Conservation (phyloP, 23 red algal genomes). For the Pyropia haitanensis region DNA sequence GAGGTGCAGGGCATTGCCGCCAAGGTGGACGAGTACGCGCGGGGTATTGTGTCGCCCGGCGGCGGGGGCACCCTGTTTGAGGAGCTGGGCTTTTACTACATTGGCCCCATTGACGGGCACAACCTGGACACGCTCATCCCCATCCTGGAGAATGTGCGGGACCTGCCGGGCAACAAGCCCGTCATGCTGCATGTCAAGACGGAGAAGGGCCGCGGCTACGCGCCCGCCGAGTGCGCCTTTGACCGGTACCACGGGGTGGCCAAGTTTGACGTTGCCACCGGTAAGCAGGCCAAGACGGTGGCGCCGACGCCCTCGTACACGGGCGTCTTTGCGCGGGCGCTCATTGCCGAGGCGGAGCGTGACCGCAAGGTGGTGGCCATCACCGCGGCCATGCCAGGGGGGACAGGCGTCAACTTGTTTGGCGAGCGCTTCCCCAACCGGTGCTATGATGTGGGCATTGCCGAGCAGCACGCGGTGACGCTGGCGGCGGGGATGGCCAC, state of each 20-base stretch:
- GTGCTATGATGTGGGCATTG: constrained; percentile 96
- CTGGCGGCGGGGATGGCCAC: constrained; percentile 86
- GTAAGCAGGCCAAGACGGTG: constrained; percentile 60
- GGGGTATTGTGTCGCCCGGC: constrained; percentile 61
- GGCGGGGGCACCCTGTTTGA: constrained; percentile 80
- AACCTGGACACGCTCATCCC: constrained; percentile 66
- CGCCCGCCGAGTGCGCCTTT: constrained; percentile 85
- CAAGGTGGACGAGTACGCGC: constrained; percentile 83
- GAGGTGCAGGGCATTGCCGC: constrained; percentile 78
- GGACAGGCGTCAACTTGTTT: constrained; percentile 89
- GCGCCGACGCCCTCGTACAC: constrained; percentile 73
- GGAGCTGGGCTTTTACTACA: constrained; percentile 98
- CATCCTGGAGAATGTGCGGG: constrained; percentile 83
- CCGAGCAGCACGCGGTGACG: constrained; percentile 96
- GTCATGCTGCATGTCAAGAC: constrained; percentile 90
- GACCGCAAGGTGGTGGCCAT: constrained; percentile 95
- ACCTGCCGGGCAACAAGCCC: constrained; percentile 96
- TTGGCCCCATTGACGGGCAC: constrained; percentile 94
- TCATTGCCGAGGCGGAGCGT: constrained; percentile 74
- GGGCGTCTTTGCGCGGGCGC: constrained; percentile 78
- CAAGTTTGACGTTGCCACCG: constrained; percentile 72
- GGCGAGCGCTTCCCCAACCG: constrained; percentile 77
- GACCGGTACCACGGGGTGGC: constrained; percentile 98
- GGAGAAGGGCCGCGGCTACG: constrained; percentile 90
- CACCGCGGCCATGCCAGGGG: constrained; percentile 96